Percentiles rank a stretch among this genome's conserved stretches.
phyloP scores from a whole-genome alignment of 2,329 filamentous ascomycete genomes.

The Camillea tinctor region DNA sequence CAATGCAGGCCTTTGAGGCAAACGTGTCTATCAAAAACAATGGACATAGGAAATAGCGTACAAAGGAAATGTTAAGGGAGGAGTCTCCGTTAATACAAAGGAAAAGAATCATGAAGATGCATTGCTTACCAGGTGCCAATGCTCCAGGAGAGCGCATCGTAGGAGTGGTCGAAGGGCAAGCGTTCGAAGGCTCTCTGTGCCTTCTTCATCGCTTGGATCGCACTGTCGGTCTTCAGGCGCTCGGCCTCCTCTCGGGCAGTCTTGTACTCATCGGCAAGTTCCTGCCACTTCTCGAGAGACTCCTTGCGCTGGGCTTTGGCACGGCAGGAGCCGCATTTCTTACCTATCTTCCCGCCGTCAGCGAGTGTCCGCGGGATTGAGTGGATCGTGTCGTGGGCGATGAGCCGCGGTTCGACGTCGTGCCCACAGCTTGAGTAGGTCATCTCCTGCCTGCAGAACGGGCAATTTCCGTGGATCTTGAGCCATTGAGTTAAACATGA shows the following conservation, averaged over 20 bases:
- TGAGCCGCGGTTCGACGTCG: constrained; percentile 20
- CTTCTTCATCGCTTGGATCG: constrained; percentile 7
- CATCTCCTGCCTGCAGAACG: constrained; percentile 34
- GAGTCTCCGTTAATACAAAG: not conserved
- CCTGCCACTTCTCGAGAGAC: constrained; percentile 7
- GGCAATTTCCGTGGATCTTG: constrained; percentile 26
- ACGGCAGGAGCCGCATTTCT: constrained; percentile 16
- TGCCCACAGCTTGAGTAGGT: constrained; percentile 32
- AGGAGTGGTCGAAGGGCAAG: constrained; percentile 5
- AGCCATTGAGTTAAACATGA: constrained; percentile 32
- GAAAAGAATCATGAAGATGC: not conserved
- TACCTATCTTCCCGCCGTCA: constrained; percentile 29
- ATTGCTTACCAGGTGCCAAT: not conserved
- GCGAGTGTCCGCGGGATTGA: constrained; percentile 34
- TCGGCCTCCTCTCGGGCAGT: constrained; percentile 10
- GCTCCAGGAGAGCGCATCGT: not conserved
- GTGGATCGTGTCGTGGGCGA: constrained; percentile 32
- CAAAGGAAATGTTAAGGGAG: not conserved
- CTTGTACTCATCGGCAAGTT: constrained; percentile 10
- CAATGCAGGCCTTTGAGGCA: too few relatives aligned
- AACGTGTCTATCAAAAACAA: too few relatives aligned
- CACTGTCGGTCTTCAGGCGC: constrained; percentile 7
- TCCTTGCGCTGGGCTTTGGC: constrained; percentile 2
- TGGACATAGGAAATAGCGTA: not conserved
- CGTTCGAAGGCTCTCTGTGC: constrained; percentile 18